Percentiles rank a stretch among this genome's conserved stretches.
Evolutionary conservation across 306 rosid genomes (phyloP).

Genomic region (Oemleria cerasiformis): DNA sequence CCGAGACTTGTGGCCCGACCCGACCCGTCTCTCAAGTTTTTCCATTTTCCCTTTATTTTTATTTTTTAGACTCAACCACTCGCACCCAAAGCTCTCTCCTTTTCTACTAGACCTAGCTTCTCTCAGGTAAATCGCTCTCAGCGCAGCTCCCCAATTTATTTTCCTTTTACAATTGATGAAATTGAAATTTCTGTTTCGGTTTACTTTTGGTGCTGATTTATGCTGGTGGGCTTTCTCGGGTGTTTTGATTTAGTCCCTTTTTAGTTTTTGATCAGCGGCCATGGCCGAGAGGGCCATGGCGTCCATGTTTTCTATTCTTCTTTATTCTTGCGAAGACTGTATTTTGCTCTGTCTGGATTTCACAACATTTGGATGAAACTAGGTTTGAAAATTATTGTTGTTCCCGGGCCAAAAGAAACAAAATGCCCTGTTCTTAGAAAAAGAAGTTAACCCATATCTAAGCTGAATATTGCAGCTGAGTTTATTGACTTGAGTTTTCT

Average conservation of each 20-base stretch:
- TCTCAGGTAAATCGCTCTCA: not conserved
- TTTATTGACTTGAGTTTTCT: too few relatives aligned
- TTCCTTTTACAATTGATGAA: not conserved
- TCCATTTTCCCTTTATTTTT: constrained; percentile 2
- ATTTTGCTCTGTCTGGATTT: not conserved
- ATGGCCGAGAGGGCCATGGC: constrained; percentile 7
- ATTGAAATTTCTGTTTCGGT: not conserved
- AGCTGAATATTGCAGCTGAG: too few relatives aligned
- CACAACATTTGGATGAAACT: too few relatives aligned
- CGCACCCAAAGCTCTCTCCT: not conserved
- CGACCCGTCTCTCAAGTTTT: constrained; percentile 17
- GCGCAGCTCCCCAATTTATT: not conserved
- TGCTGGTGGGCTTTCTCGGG: not conserved
- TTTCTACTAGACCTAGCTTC: not conserved
- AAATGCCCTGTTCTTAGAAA: too few relatives aligned
- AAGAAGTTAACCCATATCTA: too few relatives aligned
- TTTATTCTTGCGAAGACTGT: not conserved
- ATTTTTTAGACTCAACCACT: not conserved
- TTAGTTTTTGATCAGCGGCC: not conserved
- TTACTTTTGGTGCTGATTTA: not conserved
- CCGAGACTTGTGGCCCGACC: constrained; percentile 24
- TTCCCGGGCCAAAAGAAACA: too few relatives aligned
- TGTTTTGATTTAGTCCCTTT: not conserved
- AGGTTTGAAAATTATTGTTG: too few relatives aligned
- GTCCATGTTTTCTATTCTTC: not conserved